Base-by-base conservation (phyloP, 345 rosid species). In the Citrus unshiu region DNA sequence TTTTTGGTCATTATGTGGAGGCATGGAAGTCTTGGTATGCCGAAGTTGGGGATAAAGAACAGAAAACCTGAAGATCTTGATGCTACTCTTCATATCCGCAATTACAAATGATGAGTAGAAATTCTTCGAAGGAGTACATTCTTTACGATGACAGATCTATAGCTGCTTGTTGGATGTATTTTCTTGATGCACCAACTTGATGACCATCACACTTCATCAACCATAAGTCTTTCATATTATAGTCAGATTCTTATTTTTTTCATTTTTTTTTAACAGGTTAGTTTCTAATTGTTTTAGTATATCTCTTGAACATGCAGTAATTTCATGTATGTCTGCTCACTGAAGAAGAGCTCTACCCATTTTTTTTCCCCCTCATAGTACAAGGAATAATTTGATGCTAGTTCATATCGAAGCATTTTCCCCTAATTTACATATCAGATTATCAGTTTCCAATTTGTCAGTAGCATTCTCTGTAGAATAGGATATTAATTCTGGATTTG, bases 11-110 rank as follows among this genome's bases (percentile, higher is more conserved):
- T 77, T 93, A 88, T 86, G 68, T 57, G 84, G 93, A 89, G 62
- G 88, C 97, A 43, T 90, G 92, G 94, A 86, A 83, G 77, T 77
- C 91, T 30, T 94, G 95, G 93, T 82, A 86, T 80, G 86, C 77
- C 51, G 91, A 88, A 88, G 85, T 81, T 68, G 81, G 84, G 29
- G 82, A 75, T 61, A 88, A 88, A 83, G 88, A 86, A 79, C 81
- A 70, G 69, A 74, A 60, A 68, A 67, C 29, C 12, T 40, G 40
- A 72, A 80, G 79, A 57, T 57, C 84, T 73, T 80, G 78, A 81
- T 58, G 63, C 30, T 71, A 25, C 66, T 51, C 43, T 40, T 61
- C n/a, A 64, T 62, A 24, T 65, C 72, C 68, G 40, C 34, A 75
- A 72, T 70, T 72, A 80, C 46, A 46, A 76, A 78, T 61, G 74